Base-by-base conservation (phyloP, 306 rosid genomes). In the Begonia loranthoides region DNA sequence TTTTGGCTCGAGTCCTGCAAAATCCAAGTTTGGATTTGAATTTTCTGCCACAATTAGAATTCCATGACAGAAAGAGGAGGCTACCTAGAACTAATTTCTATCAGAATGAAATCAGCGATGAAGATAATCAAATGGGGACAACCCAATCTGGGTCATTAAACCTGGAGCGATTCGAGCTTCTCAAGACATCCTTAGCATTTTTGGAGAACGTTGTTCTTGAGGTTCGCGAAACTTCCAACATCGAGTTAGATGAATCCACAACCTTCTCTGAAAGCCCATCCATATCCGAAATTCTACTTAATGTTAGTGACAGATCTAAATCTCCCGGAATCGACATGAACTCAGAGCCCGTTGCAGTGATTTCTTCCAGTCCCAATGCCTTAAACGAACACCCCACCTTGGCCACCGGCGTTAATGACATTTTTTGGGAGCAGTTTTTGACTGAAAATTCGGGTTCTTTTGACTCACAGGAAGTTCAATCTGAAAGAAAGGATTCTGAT, bases 381-480 rank as follows among this genome's bases (percentile, higher is more conserved):
- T 59, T 70, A 6, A 55, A 59, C 53, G 83, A 70, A 55, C 71
- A 60, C 55, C 68, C 57, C 15, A 58, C 40, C 15, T 78, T 24
- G 52, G 50, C 73, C 17, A 61, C 77, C 4, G 84, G 89, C 50
- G 77, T 56, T 41, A 89, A 82, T 72, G 93, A 81, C 14, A 41
- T 65, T 15, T 89, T 84, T 57, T 89, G 97, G 95, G 81, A 84
- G 57, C 87, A 76, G 55, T 84, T 79, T 68, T 79, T 89, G 79
- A 82, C 87, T 1, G 97, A 89, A 76, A 73, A 77, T 73, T 89
- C 95, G 17, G 95, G 82, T 54, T 73, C 85, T 2, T 49, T 71
- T 13, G 84, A 80, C 17, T 49, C 63, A n/a, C 90, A 69, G 45
- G 94, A 84, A 69, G 87, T 61, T 52, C 90, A 64, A 49, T 63